phyloP scores from a whole-genome alignment of 768 basidiomycete genomes.

The Tylopilus plumbeoviolaceoides region DNA sequence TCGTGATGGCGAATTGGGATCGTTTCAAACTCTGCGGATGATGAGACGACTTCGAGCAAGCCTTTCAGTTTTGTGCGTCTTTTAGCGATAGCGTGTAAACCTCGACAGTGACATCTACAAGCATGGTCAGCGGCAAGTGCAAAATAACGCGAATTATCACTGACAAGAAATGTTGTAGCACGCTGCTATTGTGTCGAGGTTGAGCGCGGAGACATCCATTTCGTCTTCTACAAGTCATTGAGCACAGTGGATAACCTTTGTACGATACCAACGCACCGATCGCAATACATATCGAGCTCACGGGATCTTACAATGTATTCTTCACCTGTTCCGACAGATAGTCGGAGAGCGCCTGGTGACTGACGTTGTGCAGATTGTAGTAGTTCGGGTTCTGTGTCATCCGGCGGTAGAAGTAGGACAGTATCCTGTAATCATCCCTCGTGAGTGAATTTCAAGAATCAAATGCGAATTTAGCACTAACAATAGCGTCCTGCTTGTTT shows the following conservation, averaged over 20 bases:
- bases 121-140: not conserved
- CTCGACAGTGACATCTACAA: conserved; percentile 88
- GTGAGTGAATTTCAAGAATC: not conserved
- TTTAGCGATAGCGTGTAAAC: conserved; percentile 94
- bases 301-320: conserved; percentile 84
- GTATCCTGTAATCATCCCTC: conserved; percentile 60
- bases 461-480: conserved; percentile 23
- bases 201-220: conserved; percentile 88
- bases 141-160: conserved; percentile 24
- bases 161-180: conserved; percentile 91
- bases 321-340: conserved; percentile 96
- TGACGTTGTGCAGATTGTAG: conserved; percentile 92
- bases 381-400: conserved; percentile 98
- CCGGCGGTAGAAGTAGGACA: conserved; percentile 95
- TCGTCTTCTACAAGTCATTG: conserved; percentile 60
- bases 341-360: conserved; percentile 92
- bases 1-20: conserved; percentile 96
- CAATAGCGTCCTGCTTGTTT: conserved; percentile 98
- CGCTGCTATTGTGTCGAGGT: conserved; percentile 97
- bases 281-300: conserved; percentile 91
- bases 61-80: conserved; percentile 97
- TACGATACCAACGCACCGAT: conserved; percentile 53
- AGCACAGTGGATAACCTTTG: not conserved
- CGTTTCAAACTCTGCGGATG: conserved; percentile 92
- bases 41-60: conserved; percentile 92